Base-by-base conservation (phyloP, 1,284 basidiomycete species). In the Laetiporus sulphureus region DNA sequence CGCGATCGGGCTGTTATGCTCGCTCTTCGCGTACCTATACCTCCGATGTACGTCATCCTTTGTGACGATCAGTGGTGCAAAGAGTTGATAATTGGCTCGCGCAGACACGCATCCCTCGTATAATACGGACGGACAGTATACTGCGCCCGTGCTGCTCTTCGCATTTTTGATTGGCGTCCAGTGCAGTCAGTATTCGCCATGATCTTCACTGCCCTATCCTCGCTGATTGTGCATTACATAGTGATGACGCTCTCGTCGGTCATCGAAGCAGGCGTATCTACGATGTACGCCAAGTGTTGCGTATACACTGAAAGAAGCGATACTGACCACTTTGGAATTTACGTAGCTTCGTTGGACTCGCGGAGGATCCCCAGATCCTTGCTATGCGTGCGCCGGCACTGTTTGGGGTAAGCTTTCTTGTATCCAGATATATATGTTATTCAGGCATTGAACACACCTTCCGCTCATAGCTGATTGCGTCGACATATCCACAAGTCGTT, bases 21-120 rank as follows among this genome's bases (percentile, higher is more conserved):
- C 81, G 1, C 66, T 93, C 13, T 91, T 93, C 54, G 79, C 75
- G 1, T 95, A 86, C 61, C 65, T 93, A 16, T 95, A 93, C 62
- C 65, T 92, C 37, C 73, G 77, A 47, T 73, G 83, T 86, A 54
- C 54, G 80, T 69, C 23, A 8, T 19, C 1, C 22, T 34, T 40
- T 33, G 41, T 27, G 18, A 5, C 23, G 35, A 25, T 22, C n/a
- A 13, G 32, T 15, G 47, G 29, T n/a, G n/a, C n/a, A n/a, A n/a
- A n/a, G 48, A 8, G 13, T 41, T 48, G 25, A 38, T 51, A 39
- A 43, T 46, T 24, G 36, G 21, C 18, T 27, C 20, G 36, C 22
- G 38, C 47, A 84, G 80, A 74, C 53, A 89, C 85, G 3, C 65
- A 77, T 32, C 87, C 86, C 0, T 60, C 79, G 4, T 91, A 89